Base-by-base conservation (phyloP, 305 asterid species). In the Caryopteris hybrid region DNA sequence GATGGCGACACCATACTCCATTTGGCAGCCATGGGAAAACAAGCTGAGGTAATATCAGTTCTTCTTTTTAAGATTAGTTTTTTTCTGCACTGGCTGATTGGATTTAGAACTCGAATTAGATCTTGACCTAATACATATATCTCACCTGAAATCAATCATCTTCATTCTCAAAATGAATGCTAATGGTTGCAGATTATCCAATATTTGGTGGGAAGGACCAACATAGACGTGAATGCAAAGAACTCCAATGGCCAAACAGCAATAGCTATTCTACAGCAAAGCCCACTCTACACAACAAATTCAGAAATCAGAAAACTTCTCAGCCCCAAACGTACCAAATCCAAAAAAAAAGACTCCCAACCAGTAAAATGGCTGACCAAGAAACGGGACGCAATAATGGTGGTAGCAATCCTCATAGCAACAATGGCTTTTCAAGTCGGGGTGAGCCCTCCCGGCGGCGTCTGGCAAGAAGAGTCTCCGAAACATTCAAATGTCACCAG, bases 371-470 rank as follows among this genome's bases (percentile, higher is more conserved):
- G 85, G 88, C 64, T 84, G 2, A 52, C 73, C 46, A 80, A 68
- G 61, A 86, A 76, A 46, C 76, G 85, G 0, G 90, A 84, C 25
- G 4, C 83, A 8, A 56, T 84, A 69, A 87, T 82, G 88, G 85
- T 87, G 59, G 88, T 83, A 55, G 88, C 88, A 0, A 59, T 79
- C 31, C 86, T 87, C 47, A 79, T 81, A 33, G 88, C 94, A 16
- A 82, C 88, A 1, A 84, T 84, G 86, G 88, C 87, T 1, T 87
- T 82, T 52, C 84, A 81, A 65, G 85, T 74, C 0, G 87, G 79
- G 5, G 72, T 84, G 20, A 87, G 39, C 76, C 94, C 90, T 9
- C 72, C 85, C 0, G 90, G 88, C 8, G 88, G 90, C 39, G 73
- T 79, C 2, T 83, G 87, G 87, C 83, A 83, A 18, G 86, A 74